Evolutionary conservation across 257 asterid genomes (phyloP), one percentile per base, ranked within the genome.

Genomic region (Jacaranda copaia): DNA sequence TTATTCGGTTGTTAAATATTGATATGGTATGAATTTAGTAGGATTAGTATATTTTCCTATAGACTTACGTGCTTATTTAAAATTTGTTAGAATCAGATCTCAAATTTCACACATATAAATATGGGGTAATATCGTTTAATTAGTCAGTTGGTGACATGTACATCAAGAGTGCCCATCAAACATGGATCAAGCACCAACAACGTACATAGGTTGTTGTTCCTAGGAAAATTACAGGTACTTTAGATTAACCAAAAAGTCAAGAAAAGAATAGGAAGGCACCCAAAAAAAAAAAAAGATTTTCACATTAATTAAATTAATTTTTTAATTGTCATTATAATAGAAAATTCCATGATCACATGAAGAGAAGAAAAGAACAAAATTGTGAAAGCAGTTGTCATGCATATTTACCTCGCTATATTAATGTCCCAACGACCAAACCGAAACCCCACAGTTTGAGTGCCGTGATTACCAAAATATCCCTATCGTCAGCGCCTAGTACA

Each of bases 361-460:
- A 12, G 49, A n/a, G 6, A 20, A 18, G 18, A 36, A 5, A 46
- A 58, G 3, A 35, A 32, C 14, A 70, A 32, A 46, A 15, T 5
- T 15, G 25, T 45, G 57, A 73, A 73, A 73, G 68, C 68, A n/a
- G 3, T 60, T 68, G 69, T 65, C 40, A 35, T 56, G 5, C 16
- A 11, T 35, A 61, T n/a, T 53, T 53, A 53, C 49, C 10, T 25
- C 8, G 20, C 35, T 10, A 12, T 42, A 35, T 13, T 60, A 68
- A 73, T 15, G 20, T 40, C 68, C 53, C 81, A 80, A 77, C 84
- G 55, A 60, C 74, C 71, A 79, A 75, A 77, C 81, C 60, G 76
- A 74, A 63, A 61, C 8, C 46, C 56, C 53, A 5, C 60, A 8
- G 6, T 16, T 20, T 25, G 3, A 20, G 57, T 11, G 32, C 32